Conservation (phyloP, 1,284 basidiomycete genomes). For the Phellinidium pouzarii region DNA sequence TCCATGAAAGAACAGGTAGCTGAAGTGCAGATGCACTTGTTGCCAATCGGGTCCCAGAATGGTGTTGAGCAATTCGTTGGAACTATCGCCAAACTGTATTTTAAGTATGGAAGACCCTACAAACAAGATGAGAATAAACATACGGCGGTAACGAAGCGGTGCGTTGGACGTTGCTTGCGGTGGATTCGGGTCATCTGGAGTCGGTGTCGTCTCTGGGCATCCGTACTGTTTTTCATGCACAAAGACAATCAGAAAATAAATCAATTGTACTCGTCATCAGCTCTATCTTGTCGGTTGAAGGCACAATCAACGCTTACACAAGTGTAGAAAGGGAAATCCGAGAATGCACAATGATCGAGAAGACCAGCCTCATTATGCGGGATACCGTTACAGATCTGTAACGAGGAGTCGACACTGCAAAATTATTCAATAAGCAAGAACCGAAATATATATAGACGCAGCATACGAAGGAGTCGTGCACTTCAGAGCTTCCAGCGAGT, state of each 20-base stretch:
- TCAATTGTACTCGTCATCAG: too few species aligned
- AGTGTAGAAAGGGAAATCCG: slow-evolving; percentile 71
- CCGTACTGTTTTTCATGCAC: slow-evolving; percentile 47
- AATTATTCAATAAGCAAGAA: background rate
- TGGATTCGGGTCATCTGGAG: slow-evolving; percentile 58
- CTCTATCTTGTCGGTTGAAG: background rate
- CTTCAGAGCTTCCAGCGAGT: slow-evolving; percentile 46
- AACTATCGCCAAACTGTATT: slow-evolving; percentile 36
- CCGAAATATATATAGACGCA: background rate
- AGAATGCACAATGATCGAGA: slow-evolving; percentile 54
- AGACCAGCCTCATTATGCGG: slow-evolving; percentile 57
- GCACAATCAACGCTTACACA: slow-evolving; percentile 45
- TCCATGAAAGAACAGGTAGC: slow-evolving; percentile 55
- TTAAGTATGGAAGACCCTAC: background rate
- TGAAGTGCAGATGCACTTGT: slow-evolving; percentile 56
- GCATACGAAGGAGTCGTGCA: slow-evolving; percentile 47
- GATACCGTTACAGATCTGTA: slow-evolving; percentile 70
- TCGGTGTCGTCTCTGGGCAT: slow-evolving; percentile 53
- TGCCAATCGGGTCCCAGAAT: slow-evolving; percentile 71
- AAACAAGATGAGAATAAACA: slow-evolving; percentile 24
- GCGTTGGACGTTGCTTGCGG: slow-evolving; percentile 39
- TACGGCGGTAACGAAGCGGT: slow-evolving; percentile 46
- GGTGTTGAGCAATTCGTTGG: slow-evolving; percentile 71
- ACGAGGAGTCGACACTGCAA: slow-evolving; percentile 34
- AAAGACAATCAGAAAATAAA: background rate